Evolutionary conservation across 768 basidiomycete species (phyloP), one percentile per base, ranked within the genome.

Genomic region (Auriculariales sp.): DNA sequence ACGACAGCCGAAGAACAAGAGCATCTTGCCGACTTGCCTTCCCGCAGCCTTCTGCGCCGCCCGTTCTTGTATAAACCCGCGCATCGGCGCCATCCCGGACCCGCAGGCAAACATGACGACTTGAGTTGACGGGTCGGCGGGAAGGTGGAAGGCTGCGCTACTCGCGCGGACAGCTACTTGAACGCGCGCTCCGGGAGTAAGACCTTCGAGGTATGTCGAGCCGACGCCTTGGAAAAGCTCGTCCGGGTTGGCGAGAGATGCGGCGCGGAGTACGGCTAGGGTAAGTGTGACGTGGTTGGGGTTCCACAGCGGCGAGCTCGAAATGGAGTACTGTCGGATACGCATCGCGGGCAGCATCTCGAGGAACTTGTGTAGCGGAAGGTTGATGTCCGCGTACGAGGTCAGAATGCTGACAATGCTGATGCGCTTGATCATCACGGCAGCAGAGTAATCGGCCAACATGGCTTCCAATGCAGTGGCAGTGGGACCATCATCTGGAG

Each of bases 61-160:
- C 6, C 73, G 66, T 52, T 74, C 73, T 57, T 73, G 72, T 30
- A 75, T 62, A 62, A 75, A 75, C 0, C 69, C 71, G 34, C 71
- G 65, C 66, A 75, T 70, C 1, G 73, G 73, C 3, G 73, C 68
- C 10, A 75, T 53, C 3, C 73, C 73, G 3, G 70, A 65, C 7
- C 73, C 73, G 19, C 70, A 69, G 32, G 67, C 68, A 54, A 70
- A 69, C 63, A 73, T 68, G 28, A 74, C 59, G 30, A 74, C 60
- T 3, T 71, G 70, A 17, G 62, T 57, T 4, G 48, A 19, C 1
- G 64, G 63, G 51, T 72, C 68, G 32, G 63, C 57, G 15, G 69
- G 73, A 4, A 66, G 71, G 53, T 70, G 70, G 65, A 74, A 75
- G 17, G 60, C 60, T 14, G 60, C 58, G 11, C 61, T 49, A 9